Conservation (phyloP, 176 grass and related monocot species). For the Chloris gayana region DNA sequence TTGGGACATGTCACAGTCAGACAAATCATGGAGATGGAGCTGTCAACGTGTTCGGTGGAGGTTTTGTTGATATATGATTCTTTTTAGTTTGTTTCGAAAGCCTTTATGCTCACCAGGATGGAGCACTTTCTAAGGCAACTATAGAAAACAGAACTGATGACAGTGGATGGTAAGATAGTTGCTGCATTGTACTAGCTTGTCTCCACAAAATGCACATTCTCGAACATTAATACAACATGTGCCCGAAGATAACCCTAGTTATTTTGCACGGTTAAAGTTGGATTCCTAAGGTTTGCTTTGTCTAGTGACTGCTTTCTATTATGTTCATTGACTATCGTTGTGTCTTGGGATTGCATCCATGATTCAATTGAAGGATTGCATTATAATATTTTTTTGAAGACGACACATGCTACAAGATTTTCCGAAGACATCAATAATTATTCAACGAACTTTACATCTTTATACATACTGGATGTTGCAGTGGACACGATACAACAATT, state of each 20-base stretch:
- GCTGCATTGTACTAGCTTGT: background rate
- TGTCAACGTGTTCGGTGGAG: background rate
- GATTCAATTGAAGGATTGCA: background rate
- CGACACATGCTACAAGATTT: background rate
- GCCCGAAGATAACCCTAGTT: background rate
- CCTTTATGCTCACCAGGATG: constrained; percentile 1
- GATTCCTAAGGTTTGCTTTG: background rate
- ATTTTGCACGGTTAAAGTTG: background rate
- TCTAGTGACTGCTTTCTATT: background rate
- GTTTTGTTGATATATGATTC: background rate
- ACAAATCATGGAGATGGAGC: background rate
- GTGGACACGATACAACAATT: background rate
- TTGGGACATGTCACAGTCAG: background rate
- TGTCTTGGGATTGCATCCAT: background rate
- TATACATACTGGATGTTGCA: background rate
- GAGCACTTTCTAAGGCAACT: background rate
- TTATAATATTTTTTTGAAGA: background rate
- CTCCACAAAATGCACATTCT: background rate
- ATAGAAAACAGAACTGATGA: background rate
- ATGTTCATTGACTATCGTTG: background rate
- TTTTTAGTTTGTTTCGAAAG: constrained; percentile 19
- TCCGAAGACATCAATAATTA: background rate
- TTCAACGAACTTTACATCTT: background rate
- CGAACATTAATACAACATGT: background rate
- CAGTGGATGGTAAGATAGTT: background rate